Percentiles rank a stretch among this genome's conserved stretches.
phyloP scores from a whole-genome alignment of 2,329 filamentous ascomycete species.

The Pseudopyricularia cyperi region DNA sequence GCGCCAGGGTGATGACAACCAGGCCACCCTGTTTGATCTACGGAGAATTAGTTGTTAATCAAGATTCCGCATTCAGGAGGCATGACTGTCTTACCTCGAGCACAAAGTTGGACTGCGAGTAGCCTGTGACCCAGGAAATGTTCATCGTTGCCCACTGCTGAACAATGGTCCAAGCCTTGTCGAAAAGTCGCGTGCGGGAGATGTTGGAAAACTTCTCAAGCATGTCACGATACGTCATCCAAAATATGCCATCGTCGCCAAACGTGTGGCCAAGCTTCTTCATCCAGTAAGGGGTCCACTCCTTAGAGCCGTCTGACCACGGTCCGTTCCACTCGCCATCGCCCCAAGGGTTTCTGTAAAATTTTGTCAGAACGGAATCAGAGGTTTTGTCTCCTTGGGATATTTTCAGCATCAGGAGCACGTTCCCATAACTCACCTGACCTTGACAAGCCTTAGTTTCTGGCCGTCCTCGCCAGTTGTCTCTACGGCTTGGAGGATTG shows the following conservation, averaged over 20 bases:
- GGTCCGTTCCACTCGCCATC: slow-evolving; percentile 54
- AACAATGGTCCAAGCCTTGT: slow-evolving; percentile 29
- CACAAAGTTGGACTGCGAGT: slow-evolving; percentile 29
- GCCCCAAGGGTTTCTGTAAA: slow-evolving; percentile 52
- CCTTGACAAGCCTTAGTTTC: slow-evolving; percentile 25
- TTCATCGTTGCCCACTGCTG: slow-evolving; percentile 29
- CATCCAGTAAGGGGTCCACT: slow-evolving; percentile 67
- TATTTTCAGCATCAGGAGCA: slow-evolving; percentile 4
- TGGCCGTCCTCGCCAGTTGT: slow-evolving; percentile 25
- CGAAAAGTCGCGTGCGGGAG: slow-evolving; percentile 31
- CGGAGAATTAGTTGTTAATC: not conserved
- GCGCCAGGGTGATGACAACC: slow-evolving; percentile 28
- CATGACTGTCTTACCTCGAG: slow-evolving; percentile 13
- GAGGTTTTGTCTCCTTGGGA: not conserved
- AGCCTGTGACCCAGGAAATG: slow-evolving; percentile 31
- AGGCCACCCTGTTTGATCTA: slow-evolving; percentile 23
- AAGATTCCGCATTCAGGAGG: not conserved
- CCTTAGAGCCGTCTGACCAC: slow-evolving; percentile 60
- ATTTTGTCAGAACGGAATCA: not conserved
- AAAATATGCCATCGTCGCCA: slow-evolving; percentile 49
- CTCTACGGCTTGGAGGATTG: slow-evolving; percentile 33
- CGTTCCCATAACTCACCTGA: slow-evolving; percentile 20
- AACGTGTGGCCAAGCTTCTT: slow-evolving; percentile 51
- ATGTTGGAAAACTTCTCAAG: slow-evolving; percentile 29
- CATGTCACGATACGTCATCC: slow-evolving; percentile 31